phyloP scores from a whole-genome alignment of 805 yeast genomes.

The Wickerhamiella azymoides region DNA sequence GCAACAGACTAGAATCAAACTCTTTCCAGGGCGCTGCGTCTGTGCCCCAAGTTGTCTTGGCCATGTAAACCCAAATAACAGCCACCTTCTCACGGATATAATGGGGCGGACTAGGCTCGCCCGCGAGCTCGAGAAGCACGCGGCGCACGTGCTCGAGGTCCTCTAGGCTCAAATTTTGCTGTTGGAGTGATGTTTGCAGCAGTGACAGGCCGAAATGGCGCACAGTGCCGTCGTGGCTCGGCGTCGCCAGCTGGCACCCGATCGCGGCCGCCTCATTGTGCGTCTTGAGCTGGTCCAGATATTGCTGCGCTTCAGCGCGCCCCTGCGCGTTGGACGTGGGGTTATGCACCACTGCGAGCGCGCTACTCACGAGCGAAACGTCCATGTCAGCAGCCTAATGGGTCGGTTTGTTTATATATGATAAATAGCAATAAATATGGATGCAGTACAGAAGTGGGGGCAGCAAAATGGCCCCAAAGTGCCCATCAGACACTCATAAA shows the following conservation, averaged over 20 bases:
- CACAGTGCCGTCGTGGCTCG: constrained; percentile 53
- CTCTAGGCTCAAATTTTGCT: constrained; percentile 38
- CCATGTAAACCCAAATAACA: constrained; percentile 78
- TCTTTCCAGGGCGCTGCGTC: constrained; percentile 53
- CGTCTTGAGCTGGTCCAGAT: constrained; percentile 60
- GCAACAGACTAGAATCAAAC: constrained; percentile 68
- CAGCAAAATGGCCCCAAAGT: too few relatives aligned
- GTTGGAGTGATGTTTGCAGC: constrained; percentile 54
- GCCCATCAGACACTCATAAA: too few relatives aligned
- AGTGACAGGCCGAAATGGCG: constrained; percentile 84
- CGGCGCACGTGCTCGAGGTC: constrained; percentile 56
- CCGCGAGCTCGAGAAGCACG: constrained; percentile 74
- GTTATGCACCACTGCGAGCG: constrained; percentile 39
- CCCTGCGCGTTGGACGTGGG: constrained; percentile 22
- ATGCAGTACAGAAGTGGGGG: too few relatives aligned
- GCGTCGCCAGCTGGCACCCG: constrained; percentile 76
- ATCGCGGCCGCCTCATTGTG: constrained; percentile 79
- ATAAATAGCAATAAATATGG: neutral
- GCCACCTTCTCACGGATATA: constrained; percentile 83
- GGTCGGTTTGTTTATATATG: constrained; percentile 1
- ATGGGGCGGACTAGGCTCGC: constrained; percentile 59
- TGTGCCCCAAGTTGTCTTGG: constrained; percentile 84
- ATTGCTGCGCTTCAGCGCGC: constrained; percentile 43
- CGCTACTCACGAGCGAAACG: constrained; percentile 48
- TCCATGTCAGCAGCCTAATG: neutral